Base-by-base conservation (phyloP, 2,329 filamentous ascomycete genomes). In the Penicillium thymicola region DNA sequence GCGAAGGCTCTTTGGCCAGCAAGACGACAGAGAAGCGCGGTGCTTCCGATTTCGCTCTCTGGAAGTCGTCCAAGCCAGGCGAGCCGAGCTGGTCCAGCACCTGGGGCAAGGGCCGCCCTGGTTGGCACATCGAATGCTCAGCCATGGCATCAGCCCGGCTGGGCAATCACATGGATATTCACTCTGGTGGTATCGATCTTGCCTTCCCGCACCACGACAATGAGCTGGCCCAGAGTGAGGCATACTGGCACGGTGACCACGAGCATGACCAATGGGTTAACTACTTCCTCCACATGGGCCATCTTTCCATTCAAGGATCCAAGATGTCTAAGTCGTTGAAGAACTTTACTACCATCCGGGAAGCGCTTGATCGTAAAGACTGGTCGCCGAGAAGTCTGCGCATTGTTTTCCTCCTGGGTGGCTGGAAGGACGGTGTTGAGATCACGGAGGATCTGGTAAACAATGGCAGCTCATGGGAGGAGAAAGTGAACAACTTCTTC, bases 261-360 rank as follows among this genome's bases (percentile, higher is more conserved):
- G 69, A 70, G 43, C 76, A 79, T 52, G 74, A 79, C 42, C 90
- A 90, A 58, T 96, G 93, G 93, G 89, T 96, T 49, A 96, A 94
- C 71, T 96, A 97, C 76, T 97, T 97, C 76, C 71, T 97, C 16
- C 93, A 97, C 70, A 97, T 95, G 88, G 93, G 93, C 0, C 93
- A 97, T 71, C 76, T 97, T 46, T 89, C 87, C 6, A 97, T 97
- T 55, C 85, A 88, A 27, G 92, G 93, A 0, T 90, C 87, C 23
- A 97, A 97, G 74, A 97, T 97, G 93, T 93, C 89, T 55, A 97
- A 97, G 75, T 91, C 87, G 16, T 76, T 97, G 55, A 97, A 97
- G 79, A 97, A 97, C 73, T 97, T 97, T 74, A 91, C 91, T 40
- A 96, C 93, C 0, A 96, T 97, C 60, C 84, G 90, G 30, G 89